Conservation (phyloP, 352 stramenopile genomes). For the Phytophthora multivora region DNA sequence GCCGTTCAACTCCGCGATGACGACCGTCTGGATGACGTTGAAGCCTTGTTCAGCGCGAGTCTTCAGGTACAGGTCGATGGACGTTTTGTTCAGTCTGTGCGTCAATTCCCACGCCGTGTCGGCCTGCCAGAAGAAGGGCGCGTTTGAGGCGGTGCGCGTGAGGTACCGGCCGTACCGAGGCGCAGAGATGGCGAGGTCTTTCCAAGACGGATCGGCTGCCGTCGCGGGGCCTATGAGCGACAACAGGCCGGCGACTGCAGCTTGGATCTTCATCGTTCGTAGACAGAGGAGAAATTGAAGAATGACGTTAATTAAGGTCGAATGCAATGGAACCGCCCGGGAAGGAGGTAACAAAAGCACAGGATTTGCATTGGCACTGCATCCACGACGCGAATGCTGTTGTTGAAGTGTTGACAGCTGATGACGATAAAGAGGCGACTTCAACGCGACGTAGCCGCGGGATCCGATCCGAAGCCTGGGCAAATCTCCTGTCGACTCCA, state of each 20-base stretch:
- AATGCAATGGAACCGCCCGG: too few species aligned
- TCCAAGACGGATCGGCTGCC: constrained; percentile 9
- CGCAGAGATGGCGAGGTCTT: constrained; percentile 20
- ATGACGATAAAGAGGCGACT: neutral
- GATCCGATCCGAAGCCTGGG: too few species aligned
- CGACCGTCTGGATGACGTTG: constrained; percentile 34
- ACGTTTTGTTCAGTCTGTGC: constrained; percentile 36
- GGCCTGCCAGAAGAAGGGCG: constrained; percentile 32
- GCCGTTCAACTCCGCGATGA: constrained; percentile 29
- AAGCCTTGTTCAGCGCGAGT: constrained; percentile 29
- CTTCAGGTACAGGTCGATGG: constrained; percentile 35
- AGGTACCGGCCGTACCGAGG: constrained; percentile 22
- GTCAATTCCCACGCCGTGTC: constrained; percentile 31
- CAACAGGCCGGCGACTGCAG: neutral
- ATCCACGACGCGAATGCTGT: constrained; percentile 1
- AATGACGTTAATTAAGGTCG: too few species aligned
- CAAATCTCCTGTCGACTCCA: neutral
- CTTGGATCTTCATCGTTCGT: constrained; percentile 14
- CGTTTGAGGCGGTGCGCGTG: constrained; percentile 10
- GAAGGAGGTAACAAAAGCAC: neutral
- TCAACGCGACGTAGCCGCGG: too few species aligned
- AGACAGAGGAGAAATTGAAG: constrained; percentile 2
- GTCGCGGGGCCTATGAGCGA: neutral
- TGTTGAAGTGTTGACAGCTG: constrained; percentile 8
- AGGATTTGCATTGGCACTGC: constrained; percentile 2